Evolutionary conservation across 1,284 basidiomycete species (phyloP).

Genomic region (Cutaneotrichosporon dermatis): DNA sequence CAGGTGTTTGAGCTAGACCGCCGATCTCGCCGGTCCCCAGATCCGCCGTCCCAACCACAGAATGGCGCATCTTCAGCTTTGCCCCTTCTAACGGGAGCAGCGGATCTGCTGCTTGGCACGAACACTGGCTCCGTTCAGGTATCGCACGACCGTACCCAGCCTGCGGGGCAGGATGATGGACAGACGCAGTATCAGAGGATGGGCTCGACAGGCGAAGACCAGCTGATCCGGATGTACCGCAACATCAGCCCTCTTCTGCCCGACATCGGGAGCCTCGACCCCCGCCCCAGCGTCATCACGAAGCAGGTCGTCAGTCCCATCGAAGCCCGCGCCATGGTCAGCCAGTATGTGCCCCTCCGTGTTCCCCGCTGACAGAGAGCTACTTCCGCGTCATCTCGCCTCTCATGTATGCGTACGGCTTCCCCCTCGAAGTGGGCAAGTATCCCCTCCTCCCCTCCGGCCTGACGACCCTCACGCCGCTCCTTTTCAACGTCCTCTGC

Average conservation of each 20-base stretch:
- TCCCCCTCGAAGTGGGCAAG: not conserved
- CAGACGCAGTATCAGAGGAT: too few relatives aligned
- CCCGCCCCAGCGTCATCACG: conserved; percentile 1
- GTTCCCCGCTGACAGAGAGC: not conserved
- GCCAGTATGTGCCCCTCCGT: not conserved
- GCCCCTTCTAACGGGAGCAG: too few relatives aligned
- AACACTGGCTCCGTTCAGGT: too few relatives aligned
- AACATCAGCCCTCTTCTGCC: not conserved
- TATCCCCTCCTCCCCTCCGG: not conserved
- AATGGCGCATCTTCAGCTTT: too few relatives aligned
- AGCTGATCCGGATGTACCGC: not conserved
- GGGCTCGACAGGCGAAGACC: not conserved
- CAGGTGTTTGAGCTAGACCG: not conserved
- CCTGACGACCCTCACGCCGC: not conserved
- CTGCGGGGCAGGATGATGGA: too few relatives aligned
- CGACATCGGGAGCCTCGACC: not conserved
- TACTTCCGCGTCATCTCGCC: not conserved
- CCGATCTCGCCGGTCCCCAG: not conserved
- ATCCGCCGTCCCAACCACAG: too few relatives aligned
- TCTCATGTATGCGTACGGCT: not conserved
- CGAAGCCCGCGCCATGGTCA: not conserved
- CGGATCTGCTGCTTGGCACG: too few relatives aligned
- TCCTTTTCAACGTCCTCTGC: not conserved
- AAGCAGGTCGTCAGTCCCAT: not conserved
- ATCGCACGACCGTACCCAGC: too few relatives aligned